Percentiles rank a stretch among this genome's conserved stretches.
Evolutionary conservation across 2,329 filamentous ascomycete genomes (phyloP).

Genomic region (Penicillium glabrum): DNA sequence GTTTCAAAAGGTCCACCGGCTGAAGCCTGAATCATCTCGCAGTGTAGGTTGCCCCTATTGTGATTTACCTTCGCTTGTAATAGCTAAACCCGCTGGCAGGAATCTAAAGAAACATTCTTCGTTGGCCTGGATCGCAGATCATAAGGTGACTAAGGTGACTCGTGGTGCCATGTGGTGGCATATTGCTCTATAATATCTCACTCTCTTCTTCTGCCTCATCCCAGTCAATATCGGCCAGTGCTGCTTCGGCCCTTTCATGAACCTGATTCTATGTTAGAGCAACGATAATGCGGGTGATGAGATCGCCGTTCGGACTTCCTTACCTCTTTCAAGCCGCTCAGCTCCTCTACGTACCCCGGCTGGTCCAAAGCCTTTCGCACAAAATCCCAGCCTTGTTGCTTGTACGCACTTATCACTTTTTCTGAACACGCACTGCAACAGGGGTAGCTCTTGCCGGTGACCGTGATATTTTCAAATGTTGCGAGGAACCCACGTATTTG

Average conservation of each 20-base stretch:
- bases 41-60: constrained; percentile 54
- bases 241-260: constrained; percentile 47
- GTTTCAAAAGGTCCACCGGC: constrained; percentile 76
- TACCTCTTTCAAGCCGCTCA: constrained; percentile 61
- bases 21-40: constrained; percentile 90
- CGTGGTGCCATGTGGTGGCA: background rate
- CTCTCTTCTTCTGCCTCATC: constrained; percentile 43
- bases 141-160: constrained; percentile 31
- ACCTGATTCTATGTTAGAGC: constrained; percentile 31
- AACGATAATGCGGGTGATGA: background rate
- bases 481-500: constrained; percentile 64
- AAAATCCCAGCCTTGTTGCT: constrained; percentile 59
- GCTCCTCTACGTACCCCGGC: constrained; percentile 62
- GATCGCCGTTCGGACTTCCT: background rate
- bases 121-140: constrained; percentile 72
- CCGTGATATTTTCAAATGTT: constrained; percentile 58
- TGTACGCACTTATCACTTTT: constrained; percentile 54
- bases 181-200: constrained; percentile 20
- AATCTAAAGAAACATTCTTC: constrained; percentile 84
- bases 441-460: constrained; percentile 59
- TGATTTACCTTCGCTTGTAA: background rate
- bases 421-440: constrained; percentile 64
- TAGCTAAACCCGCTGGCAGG: constrained; percentile 48
- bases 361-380: constrained; percentile 61
- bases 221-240: constrained; percentile 46